phyloP scores from a whole-genome alignment of 306 rosid genomes.

The Geum urbanum region DNA sequence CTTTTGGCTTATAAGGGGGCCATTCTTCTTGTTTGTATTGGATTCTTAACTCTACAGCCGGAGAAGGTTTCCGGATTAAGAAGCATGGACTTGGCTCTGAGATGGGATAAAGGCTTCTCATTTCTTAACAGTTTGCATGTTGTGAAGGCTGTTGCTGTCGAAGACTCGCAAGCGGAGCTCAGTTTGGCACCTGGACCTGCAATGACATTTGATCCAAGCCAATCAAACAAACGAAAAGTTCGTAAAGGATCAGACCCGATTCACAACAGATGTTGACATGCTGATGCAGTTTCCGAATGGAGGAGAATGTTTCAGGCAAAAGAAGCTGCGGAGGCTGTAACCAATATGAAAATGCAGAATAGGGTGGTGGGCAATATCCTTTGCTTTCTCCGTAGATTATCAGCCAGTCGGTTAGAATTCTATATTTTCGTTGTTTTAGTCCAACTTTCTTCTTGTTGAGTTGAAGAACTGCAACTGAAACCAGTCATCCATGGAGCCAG shows the following conservation, averaged over 20 bases:
- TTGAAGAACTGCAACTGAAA: slow-evolving; percentile 37
- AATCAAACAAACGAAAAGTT: slow-evolving; percentile 67
- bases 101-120: slow-evolving; percentile 46
- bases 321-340: slow-evolving; percentile 17
- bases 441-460: slow-evolving; percentile 29
- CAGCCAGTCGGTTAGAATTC: slow-evolving; percentile 30
- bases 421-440: slow-evolving; percentile 19
- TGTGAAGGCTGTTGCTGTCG: slow-evolving; percentile 43
- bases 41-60: slow-evolving; percentile 63
- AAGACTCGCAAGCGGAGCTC: slow-evolving; percentile 46
- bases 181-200: slow-evolving; percentile 72
- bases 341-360: slow-evolving; percentile 18
- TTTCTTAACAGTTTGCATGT: slow-evolving; percentile 38
- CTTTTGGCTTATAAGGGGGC: slow-evolving; percentile 42
- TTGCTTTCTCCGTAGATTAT: too few relatives aligned
- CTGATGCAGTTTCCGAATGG: slow-evolving; percentile 19
- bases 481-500: slow-evolving; percentile 35
- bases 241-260: slow-evolving; percentile 84
- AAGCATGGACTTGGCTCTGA: slow-evolving; percentile 66
- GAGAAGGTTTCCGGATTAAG: slow-evolving; percentile 46
- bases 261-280: slow-evolving; percentile 73
- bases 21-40: slow-evolving; percentile 46
- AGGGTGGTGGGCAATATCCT: slow-evolving; percentile 42
- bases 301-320: slow-evolving; percentile 24
- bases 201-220: slow-evolving; percentile 54